A percentile compares a stretch with the other conserved stretches of the same genome.
phyloP scores from a whole-genome alignment of 305 asterid species.

The Andrographis paniculata region DNA sequence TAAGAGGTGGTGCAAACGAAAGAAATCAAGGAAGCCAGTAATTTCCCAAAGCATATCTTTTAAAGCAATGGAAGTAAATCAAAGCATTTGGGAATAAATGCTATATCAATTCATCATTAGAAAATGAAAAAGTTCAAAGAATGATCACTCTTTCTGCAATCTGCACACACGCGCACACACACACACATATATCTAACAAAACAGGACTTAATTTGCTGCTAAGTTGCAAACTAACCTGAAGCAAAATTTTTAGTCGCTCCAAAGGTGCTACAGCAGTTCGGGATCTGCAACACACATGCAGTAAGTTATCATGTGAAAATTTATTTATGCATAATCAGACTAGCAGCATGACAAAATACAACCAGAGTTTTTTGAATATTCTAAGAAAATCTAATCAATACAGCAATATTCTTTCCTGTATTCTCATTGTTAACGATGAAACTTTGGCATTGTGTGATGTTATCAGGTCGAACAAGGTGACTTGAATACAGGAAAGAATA shows the following conservation, averaged over 20 bases:
- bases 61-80: not conserved
- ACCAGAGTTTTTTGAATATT: slow-evolving; percentile 5
- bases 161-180: too few species aligned
- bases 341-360: slow-evolving; percentile 11
- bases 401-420: too few species aligned
- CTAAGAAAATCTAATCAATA: too few species aligned
- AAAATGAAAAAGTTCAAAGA: too few species aligned
- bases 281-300: slow-evolving; percentile 47
- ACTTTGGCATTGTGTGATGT: too few species aligned
- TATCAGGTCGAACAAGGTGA: too few species aligned
- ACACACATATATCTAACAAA: not conserved
- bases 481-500: too few species aligned
- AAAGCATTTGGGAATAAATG: not conserved
- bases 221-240: slow-evolving; percentile 46
- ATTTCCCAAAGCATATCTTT: slow-evolving; percentile 5
- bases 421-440: too few species aligned
- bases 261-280: slow-evolving; percentile 90
- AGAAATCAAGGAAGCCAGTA: not conserved
- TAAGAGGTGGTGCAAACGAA: not conserved
- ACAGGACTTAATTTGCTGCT: slow-evolving; percentile 1
- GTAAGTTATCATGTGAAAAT: slow-evolving; percentile 7
- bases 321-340: slow-evolving; percentile 1
- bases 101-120: too few species aligned
- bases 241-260: slow-evolving; percentile 81
- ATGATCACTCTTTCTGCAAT: too few species aligned